A percentile compares a stretch with the other conserved stretches of the same genome.
Evolutionary conservation across 2,329 filamentous ascomycete genomes (phyloP).

Genomic region (Exophiala lecanii-corni): DNA sequence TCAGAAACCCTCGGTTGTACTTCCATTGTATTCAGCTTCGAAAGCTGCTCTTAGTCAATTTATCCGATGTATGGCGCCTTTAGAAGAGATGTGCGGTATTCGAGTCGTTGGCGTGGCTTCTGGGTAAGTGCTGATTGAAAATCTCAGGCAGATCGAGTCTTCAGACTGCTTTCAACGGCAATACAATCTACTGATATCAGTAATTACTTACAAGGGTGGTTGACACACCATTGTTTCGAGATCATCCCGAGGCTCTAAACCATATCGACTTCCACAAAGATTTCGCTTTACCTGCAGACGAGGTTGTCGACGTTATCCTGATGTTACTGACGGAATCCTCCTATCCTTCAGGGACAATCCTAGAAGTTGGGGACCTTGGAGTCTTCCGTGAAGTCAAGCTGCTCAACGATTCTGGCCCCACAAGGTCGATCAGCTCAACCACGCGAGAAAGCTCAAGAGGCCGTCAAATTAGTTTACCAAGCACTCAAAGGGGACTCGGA

Average conservation of each 20-base stretch:
- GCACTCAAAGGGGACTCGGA: background rate
- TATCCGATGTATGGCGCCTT: conserved; percentile 45
- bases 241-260: conserved; percentile 55
- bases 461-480: background rate
- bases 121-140: background rate
- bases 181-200: too few relatives aligned
- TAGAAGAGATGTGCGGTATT: conserved; percentile 48
- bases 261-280: conserved; percentile 46
- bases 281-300: conserved; percentile 54
- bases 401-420: conserved; percentile 45
- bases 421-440: conserved; percentile 30
- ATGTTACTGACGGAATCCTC: conserved; percentile 48
- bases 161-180: conserved; percentile 52
- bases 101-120: conserved; percentile 43
- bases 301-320: conserved; percentile 56
- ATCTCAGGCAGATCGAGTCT: background rate
- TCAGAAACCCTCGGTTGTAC: conserved; percentile 36
- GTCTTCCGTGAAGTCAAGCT: conserved; percentile 47
- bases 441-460: background rate
- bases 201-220: conserved; percentile 35
- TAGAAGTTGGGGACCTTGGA: conserved; percentile 50
- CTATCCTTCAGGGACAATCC: conserved; percentile 42
- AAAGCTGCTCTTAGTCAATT: conserved; percentile 48
- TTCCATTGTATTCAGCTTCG: conserved; percentile 46
- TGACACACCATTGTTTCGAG: conserved; percentile 58